A percentile compares a stretch with the other conserved stretches of the same genome.
Evolutionary conservation across 495 filamentous ascomycete species (phyloP).

Genomic region (Penicillium ucsense): DNA sequence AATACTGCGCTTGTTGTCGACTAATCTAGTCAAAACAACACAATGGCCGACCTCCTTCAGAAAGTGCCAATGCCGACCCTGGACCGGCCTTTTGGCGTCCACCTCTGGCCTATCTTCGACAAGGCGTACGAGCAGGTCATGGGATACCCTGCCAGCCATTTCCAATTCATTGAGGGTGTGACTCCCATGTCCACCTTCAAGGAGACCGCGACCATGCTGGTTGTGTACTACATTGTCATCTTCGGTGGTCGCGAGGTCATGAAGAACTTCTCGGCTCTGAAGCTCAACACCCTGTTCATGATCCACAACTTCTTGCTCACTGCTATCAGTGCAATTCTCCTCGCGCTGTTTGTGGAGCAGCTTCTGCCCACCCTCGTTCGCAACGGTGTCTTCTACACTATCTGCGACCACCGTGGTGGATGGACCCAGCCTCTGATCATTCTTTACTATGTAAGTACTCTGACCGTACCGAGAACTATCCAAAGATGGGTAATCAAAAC

Average conservation of each 20-base stretch:
- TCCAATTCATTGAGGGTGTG: constrained; percentile 46
- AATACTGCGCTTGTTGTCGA: no score
- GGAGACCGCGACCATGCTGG: constrained; percentile 45
- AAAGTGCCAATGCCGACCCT: constrained; percentile 65
- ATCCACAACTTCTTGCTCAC: constrained; percentile 61
- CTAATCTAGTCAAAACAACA: constrained; percentile 1
- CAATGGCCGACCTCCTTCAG: constrained; percentile 48
- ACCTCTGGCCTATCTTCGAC: constrained; percentile 92
- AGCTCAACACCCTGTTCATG: constrained; percentile 59
- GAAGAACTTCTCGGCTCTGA: constrained; percentile 47
- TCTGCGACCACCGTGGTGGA: constrained; percentile 55
- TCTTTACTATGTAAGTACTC: constrained; percentile 52
- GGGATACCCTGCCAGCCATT: constrained; percentile 56
- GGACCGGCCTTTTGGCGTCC: constrained; percentile 84
- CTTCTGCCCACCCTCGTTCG: constrained; percentile 49
- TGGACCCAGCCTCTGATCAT: constrained; percentile 58
- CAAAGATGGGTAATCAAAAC: not conserved
- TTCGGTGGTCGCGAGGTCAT: constrained; percentile 60
- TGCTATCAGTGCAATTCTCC: constrained; percentile 47
- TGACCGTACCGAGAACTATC: not conserved
- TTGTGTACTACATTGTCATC: constrained; percentile 55
- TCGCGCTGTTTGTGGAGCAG: constrained; percentile 58
- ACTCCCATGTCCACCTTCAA: constrained; percentile 53
- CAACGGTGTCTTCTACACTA: constrained; percentile 53
- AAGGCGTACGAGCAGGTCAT: constrained; percentile 62